Conservation (phyloP, 495 filamentous ascomycete species). For the Neurospora sp. region DNA sequence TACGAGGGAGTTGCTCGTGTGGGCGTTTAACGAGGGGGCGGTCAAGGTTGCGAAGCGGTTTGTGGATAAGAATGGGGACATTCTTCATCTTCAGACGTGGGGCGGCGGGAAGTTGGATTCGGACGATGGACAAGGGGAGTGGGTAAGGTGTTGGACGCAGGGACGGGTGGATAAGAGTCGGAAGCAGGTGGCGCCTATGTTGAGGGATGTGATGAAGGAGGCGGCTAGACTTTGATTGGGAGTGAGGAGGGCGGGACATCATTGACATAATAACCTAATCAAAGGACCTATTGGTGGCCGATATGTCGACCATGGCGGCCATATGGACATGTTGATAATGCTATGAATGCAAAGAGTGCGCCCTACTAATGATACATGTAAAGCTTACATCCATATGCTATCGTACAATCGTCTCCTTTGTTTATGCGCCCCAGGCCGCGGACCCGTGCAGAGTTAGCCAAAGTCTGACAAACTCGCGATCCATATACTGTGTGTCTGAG, state of each 20-base stretch:
- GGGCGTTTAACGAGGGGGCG: conserved; percentile 39
- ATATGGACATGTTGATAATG: not conserved
- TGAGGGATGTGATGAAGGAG: conserved; percentile 54
- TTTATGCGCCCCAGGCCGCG: not conserved
- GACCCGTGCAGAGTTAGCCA: not conserved
- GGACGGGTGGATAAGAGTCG: conserved; percentile 56
- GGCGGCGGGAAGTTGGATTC: conserved; percentile 33
- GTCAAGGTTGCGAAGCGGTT: conserved; percentile 45
- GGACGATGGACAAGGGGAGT: conserved; percentile 25
- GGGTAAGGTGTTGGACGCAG: conserved; percentile 59
- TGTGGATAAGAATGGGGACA: conserved; percentile 20
- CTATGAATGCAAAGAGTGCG: not conserved
- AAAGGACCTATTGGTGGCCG: not conserved
- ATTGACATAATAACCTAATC: not conserved
- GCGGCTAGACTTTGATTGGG: conserved; percentile 18
- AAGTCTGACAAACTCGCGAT: conserved; percentile 1
- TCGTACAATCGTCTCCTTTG: not conserved
- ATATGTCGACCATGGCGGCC: not conserved
- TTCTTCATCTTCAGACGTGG: conserved; percentile 44
- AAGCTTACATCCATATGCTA: not conserved
- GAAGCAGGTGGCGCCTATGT: conserved; percentile 80
- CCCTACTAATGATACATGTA: not conserved
- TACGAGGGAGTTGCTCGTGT: conserved; percentile 63
- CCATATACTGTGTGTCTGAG: not conserved
- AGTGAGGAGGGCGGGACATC: not conserved